phyloP scores from a whole-genome alignment of 805 yeast species.

The Cyberlindnera amylophila region DNA sequence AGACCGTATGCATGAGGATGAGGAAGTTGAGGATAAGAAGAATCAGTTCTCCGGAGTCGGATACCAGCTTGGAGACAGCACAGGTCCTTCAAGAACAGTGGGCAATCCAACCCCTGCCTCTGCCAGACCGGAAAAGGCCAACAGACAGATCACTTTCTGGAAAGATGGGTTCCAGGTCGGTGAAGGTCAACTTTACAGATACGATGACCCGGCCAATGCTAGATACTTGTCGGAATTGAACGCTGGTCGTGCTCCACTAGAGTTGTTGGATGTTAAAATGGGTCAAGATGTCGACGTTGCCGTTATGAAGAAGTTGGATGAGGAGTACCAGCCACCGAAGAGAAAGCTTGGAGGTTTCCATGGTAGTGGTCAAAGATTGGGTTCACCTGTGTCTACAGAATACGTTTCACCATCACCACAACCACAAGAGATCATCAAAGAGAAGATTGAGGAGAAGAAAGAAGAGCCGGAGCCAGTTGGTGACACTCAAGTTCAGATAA shows the following conservation, averaged over 20 bases:
- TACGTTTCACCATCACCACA: slow-evolving; percentile 21
- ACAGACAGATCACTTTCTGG: slow-evolving; percentile 90
- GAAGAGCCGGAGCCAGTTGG: slow-evolving; percentile 38
- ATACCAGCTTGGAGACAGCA: slow-evolving; percentile 36
- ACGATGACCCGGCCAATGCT: slow-evolving; percentile 90
- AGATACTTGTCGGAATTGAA: slow-evolving; percentile 75
- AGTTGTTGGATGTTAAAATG: slow-evolving; percentile 72
- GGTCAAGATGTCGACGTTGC: slow-evolving; percentile 94
- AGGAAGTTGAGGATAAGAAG: slow-evolving; percentile 32
- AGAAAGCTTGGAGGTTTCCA: slow-evolving; percentile 58
- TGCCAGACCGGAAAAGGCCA: slow-evolving; percentile 46
- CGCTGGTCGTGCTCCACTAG: slow-evolving; percentile 87
- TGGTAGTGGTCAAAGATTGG: slow-evolving; percentile 83
- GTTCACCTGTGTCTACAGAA: slow-evolving; percentile 85
- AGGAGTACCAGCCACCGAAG: slow-evolving; percentile 73
- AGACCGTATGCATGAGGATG: slow-evolving; percentile 15
- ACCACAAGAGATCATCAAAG: not conserved
- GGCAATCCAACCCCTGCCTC: slow-evolving; percentile 34
- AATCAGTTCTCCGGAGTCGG: slow-evolving; percentile 39
- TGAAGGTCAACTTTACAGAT: slow-evolving; percentile 79
- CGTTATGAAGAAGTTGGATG: slow-evolving; percentile 77
- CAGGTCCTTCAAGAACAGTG: slow-evolving; percentile 31
- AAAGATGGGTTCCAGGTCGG: slow-evolving; percentile 94
- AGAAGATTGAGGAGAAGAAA: not conserved
- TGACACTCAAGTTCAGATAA: slow-evolving; percentile 73